Base-by-base conservation (phyloP, 129 eudicot species). In the Pulicaria dysenterica region DNA sequence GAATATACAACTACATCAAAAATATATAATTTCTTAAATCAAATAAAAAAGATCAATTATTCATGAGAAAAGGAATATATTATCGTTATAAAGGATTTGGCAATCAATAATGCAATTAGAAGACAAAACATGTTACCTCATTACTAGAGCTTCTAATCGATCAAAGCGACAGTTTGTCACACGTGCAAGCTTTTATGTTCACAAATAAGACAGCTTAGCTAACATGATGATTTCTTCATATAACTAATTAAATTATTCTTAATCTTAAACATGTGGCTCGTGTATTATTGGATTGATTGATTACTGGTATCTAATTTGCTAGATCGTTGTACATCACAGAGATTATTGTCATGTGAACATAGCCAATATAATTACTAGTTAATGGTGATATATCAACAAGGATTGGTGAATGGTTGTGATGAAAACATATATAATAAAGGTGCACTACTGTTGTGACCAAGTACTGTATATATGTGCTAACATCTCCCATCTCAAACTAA, bases 111-210 rank as follows among this genome's bases (percentile, higher is more conserved):
- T 73, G 70, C 70, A 73, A 65, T 14, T 65, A 55, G 47, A 63
- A 75, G 73, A 75, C 60, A 66, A 56, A 75, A 60, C 74, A 75
- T 75, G 80, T 75, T 66, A 75, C 80, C 80, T 56, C 73, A 66
- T 56, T 42, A 42, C 12, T 11, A 51, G 47, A 55, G 19, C n/a
- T 15, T 5, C 34, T 10, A 38, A 50, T 62, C 39, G 70, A 19
- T 49, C 48, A 38, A 36, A 56, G 46, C 60, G 80, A 76, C 69
- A 57, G 60, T 67, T 76, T 54, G 60, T 76, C 61, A 76, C 74
- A 76, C 80, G 80, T 76, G 69, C 68, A 38, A 76, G 3, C 67
- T n/a, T 67, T 24, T 67, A 24, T 67, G 80, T 57, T 56, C 74
- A 66, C 74, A 37, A 57, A 76, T 66, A 44, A 57, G 68, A 67